These are phyloP conservation scores for Arxiozyma heterogenica DNA, from an alignment of 1,139 yeast species.

Conservation along the genomic window DNA sequence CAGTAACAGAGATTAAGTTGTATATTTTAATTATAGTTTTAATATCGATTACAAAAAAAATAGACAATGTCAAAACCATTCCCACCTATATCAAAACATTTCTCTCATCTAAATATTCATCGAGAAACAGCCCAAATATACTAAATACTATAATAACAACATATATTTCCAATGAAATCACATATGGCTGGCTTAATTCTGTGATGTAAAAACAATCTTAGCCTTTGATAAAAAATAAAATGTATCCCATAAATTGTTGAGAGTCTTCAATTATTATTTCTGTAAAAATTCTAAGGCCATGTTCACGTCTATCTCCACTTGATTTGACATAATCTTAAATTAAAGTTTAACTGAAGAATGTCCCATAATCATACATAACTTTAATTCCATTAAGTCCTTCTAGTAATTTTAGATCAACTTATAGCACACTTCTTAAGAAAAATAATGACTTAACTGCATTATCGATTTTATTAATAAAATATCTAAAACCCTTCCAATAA, in stretches of 20 bases:
- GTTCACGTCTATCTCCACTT: conserved; percentile 59
- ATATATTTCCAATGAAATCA: conserved; percentile 62
- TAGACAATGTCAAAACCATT: conserved; percentile 58
- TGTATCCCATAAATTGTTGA: conserved; percentile 76
- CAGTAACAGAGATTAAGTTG: conserved; percentile 59
- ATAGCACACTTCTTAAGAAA: conserved; percentile 47
- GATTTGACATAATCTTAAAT: conserved; percentile 54
- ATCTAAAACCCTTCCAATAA: conserved; percentile 74
- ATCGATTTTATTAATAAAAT: conserved; percentile 51
- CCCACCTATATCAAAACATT: conserved; percentile 48
- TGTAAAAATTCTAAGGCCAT: conserved; percentile 53
- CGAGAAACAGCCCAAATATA: conserved; percentile 59
- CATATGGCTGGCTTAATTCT: conserved; percentile 49
- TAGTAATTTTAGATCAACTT: conserved; percentile 53
- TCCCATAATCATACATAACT: conserved; percentile 67
- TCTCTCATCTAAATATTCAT: conserved; percentile 62
- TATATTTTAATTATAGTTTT: conserved; percentile 40
- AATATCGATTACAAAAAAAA: conserved; percentile 56
- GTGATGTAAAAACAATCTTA: conserved; percentile 58
- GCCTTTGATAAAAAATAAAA: conserved; percentile 72
- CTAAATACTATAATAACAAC: conserved; percentile 63
- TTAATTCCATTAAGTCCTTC: conserved; percentile 73
- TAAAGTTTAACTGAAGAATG: conserved; percentile 49
- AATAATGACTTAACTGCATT: conserved; percentile 55
- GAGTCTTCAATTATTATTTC: conserved; percentile 62